A percentile compares a stretch with the other conserved stretches of the same genome.
Conservation (phyloP, 495 filamentous ascomycete species). For the Pyrenula massariospora region DNA sequence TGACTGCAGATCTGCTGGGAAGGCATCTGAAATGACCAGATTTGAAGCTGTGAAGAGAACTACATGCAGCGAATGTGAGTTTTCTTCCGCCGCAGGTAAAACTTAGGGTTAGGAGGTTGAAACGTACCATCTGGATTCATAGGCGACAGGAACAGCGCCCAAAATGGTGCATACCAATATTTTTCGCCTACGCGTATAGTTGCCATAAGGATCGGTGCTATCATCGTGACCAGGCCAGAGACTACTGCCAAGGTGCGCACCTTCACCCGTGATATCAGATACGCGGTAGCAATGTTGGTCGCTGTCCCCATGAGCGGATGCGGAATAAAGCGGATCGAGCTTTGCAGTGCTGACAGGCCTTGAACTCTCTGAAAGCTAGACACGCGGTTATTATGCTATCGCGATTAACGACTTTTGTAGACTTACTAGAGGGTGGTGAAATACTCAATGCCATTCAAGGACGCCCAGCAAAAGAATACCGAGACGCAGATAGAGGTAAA, state of each 20-base stretch:
- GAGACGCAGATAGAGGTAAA: slow-evolving; percentile 40
- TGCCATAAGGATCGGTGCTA: slow-evolving; percentile 43
- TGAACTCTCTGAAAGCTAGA: slow-evolving; percentile 36
- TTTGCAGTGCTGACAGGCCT: slow-evolving; percentile 26
- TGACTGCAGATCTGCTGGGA: slow-evolving; percentile 34
- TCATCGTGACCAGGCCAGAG: slow-evolving; percentile 26
- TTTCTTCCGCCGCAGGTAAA: background rate
- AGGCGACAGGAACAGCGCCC: slow-evolving; percentile 31
- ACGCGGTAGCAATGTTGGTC: slow-evolving; percentile 39
- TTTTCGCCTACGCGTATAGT: slow-evolving; percentile 27
- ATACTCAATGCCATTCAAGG: slow-evolving; percentile 36
- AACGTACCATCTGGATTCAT: slow-evolving; percentile 30
- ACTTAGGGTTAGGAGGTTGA: background rate
- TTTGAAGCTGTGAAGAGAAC: slow-evolving; percentile 34
- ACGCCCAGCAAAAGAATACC: slow-evolving; percentile 35
- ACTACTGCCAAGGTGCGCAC: slow-evolving; percentile 32
- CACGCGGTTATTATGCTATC: background rate
- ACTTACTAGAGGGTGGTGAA: slow-evolving; percentile 37
- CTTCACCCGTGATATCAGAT: slow-evolving; percentile 35
- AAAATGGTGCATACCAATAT: slow-evolving; percentile 47
- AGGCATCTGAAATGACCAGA: slow-evolving; percentile 35
- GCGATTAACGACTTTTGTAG: background rate
- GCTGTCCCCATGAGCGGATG: slow-evolving; percentile 34
- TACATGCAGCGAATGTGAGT: background rate
- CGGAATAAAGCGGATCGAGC: slow-evolving; percentile 44